phyloP scores from a whole-genome alignment of 257 asterid species.

The Jacaranda mimosifolia region DNA sequence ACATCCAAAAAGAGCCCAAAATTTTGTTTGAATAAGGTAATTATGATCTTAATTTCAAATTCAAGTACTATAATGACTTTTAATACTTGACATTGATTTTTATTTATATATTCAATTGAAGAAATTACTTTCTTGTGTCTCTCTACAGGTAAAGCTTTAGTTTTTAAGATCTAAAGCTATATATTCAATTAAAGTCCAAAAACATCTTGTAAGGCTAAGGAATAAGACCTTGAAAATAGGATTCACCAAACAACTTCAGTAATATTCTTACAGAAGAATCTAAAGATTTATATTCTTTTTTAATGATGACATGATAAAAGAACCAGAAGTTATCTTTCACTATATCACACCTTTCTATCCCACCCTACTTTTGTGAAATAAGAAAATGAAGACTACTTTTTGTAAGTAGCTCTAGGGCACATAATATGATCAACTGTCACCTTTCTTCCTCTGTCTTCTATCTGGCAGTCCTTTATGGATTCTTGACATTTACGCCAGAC shows the following conservation, averaged over 20 bases:
- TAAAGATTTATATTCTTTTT: not conserved
- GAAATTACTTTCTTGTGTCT: not conserved
- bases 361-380: constrained; percentile 6
- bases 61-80: not conserved
- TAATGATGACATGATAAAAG: too few relatives aligned
- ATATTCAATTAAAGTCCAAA: too few relatives aligned
- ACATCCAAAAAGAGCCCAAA: not conserved
- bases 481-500: not conserved
- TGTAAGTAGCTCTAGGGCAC: too few relatives aligned
- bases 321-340: too few relatives aligned
- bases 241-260: not conserved
- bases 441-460: not conserved
- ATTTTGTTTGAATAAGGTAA: not conserved
- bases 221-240: not conserved
- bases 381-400: not conserved
- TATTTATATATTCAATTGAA: not conserved
- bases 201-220: too few relatives aligned
- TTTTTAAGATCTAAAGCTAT: too few relatives aligned
- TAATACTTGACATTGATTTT: not conserved
- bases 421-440: not conserved
- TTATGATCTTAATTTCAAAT: not conserved
- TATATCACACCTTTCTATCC: not conserved
- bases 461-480: not conserved
- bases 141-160: not conserved
- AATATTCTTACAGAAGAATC: not conserved